These are phyloP conservation scores for Cichorium intybus DNA, from an alignment of 140 eudicot species.

Conservation along the genomic window DNA sequence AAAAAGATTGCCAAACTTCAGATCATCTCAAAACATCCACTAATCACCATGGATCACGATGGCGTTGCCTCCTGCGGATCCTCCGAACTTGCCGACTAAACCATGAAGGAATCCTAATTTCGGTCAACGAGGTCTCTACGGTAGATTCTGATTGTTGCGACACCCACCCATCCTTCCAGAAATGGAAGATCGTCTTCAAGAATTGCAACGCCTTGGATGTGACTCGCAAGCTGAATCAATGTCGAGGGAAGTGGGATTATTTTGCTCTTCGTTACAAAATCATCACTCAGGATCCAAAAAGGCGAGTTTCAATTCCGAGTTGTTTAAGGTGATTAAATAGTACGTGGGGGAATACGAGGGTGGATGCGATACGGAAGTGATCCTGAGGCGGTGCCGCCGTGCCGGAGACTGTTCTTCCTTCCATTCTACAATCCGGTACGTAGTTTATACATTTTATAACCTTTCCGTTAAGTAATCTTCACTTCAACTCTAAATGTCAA, in stretches of 20 bases:
- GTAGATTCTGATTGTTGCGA: constrained; percentile 58
- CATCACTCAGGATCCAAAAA: constrained; percentile 34
- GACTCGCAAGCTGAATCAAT: constrained; percentile 53
- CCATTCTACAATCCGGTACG: constrained; percentile 47
- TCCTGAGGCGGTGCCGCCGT: constrained; percentile 18
- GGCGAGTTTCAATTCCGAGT: constrained; percentile 39
- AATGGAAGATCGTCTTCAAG: constrained; percentile 72
- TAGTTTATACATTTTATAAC: neutral
- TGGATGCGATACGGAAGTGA: constrained; percentile 41
- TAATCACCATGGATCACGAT: constrained; percentile 21
- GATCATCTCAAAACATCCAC: too few relatives aligned
- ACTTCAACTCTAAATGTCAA: neutral
- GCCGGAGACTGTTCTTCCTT: constrained; percentile 30
- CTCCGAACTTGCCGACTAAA: constrained; percentile 79
- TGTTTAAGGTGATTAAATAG: constrained; percentile 47
- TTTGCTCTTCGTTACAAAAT: constrained; percentile 40
- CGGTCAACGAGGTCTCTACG: constrained; percentile 61
- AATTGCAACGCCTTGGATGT: constrained; percentile 75
- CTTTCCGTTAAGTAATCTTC: neutral
- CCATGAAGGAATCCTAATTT: constrained; percentile 52
- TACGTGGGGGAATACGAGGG: constrained; percentile 36
- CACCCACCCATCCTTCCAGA: constrained; percentile 71
- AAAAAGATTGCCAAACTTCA: too few relatives aligned
- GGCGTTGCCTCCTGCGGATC: constrained; percentile 17
- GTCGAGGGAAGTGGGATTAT: constrained; percentile 74